phyloP scores from a whole-genome alignment of 192 early-diverging fungal species.

The Dissophora globulifera region DNA sequence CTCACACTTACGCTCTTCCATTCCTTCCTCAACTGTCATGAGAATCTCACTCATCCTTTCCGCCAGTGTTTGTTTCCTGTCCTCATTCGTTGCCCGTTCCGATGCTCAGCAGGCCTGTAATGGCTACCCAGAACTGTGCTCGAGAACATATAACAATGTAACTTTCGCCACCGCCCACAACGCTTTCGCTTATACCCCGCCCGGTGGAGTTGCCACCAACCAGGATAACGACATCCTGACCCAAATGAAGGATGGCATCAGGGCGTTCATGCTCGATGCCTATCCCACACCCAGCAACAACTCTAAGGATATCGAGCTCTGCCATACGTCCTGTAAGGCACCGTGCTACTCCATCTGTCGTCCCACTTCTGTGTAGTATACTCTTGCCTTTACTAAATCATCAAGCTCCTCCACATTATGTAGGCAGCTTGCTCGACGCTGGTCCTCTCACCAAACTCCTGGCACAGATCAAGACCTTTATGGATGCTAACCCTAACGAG shows the following conservation, averaged over 20 bases:
- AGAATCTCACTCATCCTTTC: constrained; percentile 26
- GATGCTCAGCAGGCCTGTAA: constrained; percentile 63
- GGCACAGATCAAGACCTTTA: constrained; percentile 37
- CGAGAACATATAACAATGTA: constrained; percentile 68
- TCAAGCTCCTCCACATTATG: too few species aligned
- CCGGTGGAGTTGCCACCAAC: constrained; percentile 71
- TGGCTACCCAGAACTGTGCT: constrained; percentile 76
- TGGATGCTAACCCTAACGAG: constrained; percentile 49
- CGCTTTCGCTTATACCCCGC: constrained; percentile 65
- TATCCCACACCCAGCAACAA: constrained; percentile 32
- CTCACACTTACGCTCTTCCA: background rate
- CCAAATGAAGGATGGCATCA: constrained; percentile 79
- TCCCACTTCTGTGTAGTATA: too few species aligned
- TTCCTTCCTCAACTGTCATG: constrained; percentile 6
- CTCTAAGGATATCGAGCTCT: constrained; percentile 62
- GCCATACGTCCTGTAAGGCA: constrained; percentile 68
- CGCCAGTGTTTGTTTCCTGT: background rate
- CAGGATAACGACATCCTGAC: constrained; percentile 68
- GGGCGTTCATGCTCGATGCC: constrained; percentile 78
- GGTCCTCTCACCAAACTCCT: constrained; percentile 29
- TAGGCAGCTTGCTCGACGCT: constrained; percentile 25
- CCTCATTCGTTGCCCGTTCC: constrained; percentile 1
- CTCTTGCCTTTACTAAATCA: too few species aligned
- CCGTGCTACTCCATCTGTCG: too few species aligned
- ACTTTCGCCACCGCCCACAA: constrained; percentile 81